Conservation (phyloP, 352 stramenopile genomes). For the Phytophthora sojae region DNA sequence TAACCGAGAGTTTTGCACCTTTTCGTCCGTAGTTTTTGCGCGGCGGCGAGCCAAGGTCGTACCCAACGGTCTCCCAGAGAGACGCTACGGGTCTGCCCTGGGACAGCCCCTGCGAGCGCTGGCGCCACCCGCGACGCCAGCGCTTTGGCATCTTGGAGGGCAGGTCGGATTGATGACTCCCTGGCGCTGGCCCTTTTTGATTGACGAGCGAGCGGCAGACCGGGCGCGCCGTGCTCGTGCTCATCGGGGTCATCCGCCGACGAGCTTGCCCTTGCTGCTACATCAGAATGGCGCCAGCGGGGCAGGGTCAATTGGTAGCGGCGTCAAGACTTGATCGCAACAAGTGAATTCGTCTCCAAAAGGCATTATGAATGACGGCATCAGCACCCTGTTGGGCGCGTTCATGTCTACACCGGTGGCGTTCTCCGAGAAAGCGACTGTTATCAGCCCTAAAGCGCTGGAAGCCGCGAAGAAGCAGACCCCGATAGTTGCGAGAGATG, state of each 20-base stretch:
- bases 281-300: background rate
- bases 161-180: background rate
- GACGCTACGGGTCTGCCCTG: background rate
- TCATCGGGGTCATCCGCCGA: conserved; percentile 1
- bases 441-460: background rate
- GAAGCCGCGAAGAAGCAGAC: conserved; percentile 11
- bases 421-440: conserved; percentile 11
- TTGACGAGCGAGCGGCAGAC: conserved; percentile 3
- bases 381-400: background rate
- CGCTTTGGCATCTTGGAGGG: no score
- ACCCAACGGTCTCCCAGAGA: background rate
- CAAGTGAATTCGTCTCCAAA: background rate
- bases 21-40: background rate
- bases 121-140: background rate
- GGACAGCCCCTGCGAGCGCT: background rate
- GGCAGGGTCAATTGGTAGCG: background rate
- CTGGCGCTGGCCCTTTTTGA: background rate
- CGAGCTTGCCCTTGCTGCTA: background rate
- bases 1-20: background rate
- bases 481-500: no score
- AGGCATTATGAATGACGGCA: no score
- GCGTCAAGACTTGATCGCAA: background rate
- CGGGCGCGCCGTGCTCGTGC: background rate
- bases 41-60: background rate
- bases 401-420: conserved; percentile 29